Evolutionary conservation across 345 rosid species (phyloP).

Genomic region (Camelina hispida): DNA sequence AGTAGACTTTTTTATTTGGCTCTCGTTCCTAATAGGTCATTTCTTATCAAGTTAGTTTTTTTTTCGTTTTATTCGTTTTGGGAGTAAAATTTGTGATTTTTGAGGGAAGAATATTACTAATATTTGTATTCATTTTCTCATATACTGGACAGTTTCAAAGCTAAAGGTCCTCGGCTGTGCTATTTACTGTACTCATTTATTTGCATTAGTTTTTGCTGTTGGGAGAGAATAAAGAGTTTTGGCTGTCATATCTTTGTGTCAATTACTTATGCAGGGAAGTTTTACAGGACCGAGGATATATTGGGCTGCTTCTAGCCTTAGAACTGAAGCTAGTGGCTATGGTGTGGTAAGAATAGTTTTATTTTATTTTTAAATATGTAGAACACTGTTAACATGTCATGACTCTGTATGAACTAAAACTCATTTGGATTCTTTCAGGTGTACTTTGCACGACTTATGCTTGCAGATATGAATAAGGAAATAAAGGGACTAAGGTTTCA

Average conservation of each 20-base stretch:
- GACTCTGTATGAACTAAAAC: background rate
- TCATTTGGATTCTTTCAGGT: constrained; percentile 64
- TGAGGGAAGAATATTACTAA: constrained; percentile 5
- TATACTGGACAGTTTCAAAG: background rate
- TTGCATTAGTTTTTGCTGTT: constrained; percentile 28
- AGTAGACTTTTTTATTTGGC: background rate
- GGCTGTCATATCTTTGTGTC: constrained; percentile 51
- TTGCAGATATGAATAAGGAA: constrained; percentile 94
- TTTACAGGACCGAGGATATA: constrained; percentile 95
- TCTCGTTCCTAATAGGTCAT: background rate
- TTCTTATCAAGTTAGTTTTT: background rate
- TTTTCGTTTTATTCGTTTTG: background rate
- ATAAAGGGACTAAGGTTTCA: constrained; percentile 89
- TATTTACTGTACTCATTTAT: background rate
- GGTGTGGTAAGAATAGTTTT: constrained; percentile 74
- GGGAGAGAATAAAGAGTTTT: constrained; percentile 37
- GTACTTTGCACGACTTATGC: constrained; percentile 93
- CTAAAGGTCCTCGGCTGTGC: background rate
- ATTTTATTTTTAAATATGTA: background rate
- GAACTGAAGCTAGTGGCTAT: constrained; percentile 99
- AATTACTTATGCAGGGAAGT: constrained; percentile 96
- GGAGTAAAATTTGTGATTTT: background rate
- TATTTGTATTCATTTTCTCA: constrained; percentile 15
- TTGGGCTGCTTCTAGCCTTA: constrained; percentile 99
- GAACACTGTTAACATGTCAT: background rate